These are phyloP conservation scores for Trichoderma sp. DNA, from an alignment of 2,329 filamentous ascomycete genomes.

Conservation along the genomic window DNA sequence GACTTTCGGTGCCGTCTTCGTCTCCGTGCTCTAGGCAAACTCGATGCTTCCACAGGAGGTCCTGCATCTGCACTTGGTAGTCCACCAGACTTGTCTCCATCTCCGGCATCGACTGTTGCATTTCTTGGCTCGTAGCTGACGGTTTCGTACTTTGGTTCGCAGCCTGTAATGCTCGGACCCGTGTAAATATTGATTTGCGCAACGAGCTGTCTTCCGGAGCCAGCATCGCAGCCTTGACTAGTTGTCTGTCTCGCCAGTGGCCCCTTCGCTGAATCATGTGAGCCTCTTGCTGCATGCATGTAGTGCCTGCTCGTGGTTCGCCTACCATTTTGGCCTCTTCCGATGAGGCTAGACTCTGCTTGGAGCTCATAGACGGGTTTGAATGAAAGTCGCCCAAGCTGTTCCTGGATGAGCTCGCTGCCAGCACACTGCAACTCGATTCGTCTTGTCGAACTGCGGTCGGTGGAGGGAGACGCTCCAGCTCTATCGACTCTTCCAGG, in stretches of 20 bases:
- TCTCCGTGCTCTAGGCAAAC: slow-evolving; percentile 24
- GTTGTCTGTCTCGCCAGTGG: not conserved
- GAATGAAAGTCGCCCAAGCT: slow-evolving; percentile 23
- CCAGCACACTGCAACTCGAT: slow-evolving; percentile 26
- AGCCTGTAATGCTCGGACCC: not conserved
- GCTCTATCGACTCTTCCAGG: not conserved
- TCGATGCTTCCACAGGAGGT: slow-evolving; percentile 31
- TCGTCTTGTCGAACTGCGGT: slow-evolving; percentile 16
- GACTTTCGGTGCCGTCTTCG: slow-evolving; percentile 31
- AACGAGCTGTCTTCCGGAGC: slow-evolving; percentile 24
- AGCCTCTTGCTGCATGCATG: slow-evolving; percentile 12
- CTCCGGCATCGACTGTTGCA: not conserved
- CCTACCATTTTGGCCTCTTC: slow-evolving; percentile 1
- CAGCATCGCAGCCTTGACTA: not conserved
- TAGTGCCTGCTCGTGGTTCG: slow-evolving; percentile 21
- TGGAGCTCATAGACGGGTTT: slow-evolving; percentile 27
- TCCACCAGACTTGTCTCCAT: not conserved
- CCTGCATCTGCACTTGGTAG: slow-evolving; percentile 1
- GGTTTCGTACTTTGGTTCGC: not conserved
- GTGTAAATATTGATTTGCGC: slow-evolving; percentile 29
- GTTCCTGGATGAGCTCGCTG: slow-evolving; percentile 21
- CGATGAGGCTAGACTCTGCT: slow-evolving; percentile 25
- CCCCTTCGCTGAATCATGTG: not conserved
- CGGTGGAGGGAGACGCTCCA: not conserved
- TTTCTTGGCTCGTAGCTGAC: not conserved